Conservation (phyloP, 1,284 basidiomycete genomes). For the Boletus sp. region DNA sequence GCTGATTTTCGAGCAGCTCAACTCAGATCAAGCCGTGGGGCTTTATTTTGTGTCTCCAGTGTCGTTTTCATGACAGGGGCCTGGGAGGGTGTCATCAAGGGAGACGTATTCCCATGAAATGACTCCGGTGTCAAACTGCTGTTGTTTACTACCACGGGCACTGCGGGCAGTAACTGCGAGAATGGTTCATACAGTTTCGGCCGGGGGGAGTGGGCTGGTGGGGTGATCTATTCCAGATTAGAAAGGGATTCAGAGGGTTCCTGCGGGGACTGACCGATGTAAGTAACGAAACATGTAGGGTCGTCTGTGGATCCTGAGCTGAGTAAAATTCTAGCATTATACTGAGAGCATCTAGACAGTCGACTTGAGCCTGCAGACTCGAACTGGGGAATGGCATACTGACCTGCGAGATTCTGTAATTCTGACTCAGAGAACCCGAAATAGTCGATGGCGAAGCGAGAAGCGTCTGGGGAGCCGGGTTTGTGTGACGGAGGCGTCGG, state of each 20-base stretch:
- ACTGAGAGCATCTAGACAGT: slow-evolving; percentile 52
- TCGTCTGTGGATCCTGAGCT: slow-evolving; percentile 52
- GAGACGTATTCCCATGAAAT: slow-evolving; percentile 55
- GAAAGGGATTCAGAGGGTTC: slow-evolving; percentile 1
- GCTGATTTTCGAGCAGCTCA: slow-evolving; percentile 8
- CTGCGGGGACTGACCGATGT: slow-evolving; percentile 43
- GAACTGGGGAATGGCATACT: slow-evolving; percentile 11
- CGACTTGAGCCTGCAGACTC: slow-evolving; percentile 12
- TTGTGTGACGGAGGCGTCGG: slow-evolving; percentile 76
- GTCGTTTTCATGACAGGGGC: slow-evolving; percentile 15
- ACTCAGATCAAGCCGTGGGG: slow-evolving; percentile 30
- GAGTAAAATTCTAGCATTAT: slow-evolving; percentile 73
- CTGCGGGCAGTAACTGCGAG: slow-evolving; percentile 27
- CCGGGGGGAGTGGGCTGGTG: slow-evolving; percentile 27
- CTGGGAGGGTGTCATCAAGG: slow-evolving; percentile 36
- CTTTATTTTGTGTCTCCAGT: slow-evolving; percentile 18
- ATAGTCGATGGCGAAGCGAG: slow-evolving; percentile 63
- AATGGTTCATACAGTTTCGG: slow-evolving; percentile 33
- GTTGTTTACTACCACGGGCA: slow-evolving; percentile 30
- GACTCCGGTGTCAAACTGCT: slow-evolving; percentile 58
- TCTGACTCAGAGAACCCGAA: slow-evolving; percentile 62
- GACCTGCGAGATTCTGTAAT: slow-evolving; percentile 59
- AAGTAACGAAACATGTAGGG: slow-evolving; percentile 51
- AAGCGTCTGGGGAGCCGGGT: slow-evolving; percentile 65
- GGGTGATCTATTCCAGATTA: slow-evolving; percentile 23